Conservation (phyloP, 148 eudicot genomes). For the Silene conica region DNA sequence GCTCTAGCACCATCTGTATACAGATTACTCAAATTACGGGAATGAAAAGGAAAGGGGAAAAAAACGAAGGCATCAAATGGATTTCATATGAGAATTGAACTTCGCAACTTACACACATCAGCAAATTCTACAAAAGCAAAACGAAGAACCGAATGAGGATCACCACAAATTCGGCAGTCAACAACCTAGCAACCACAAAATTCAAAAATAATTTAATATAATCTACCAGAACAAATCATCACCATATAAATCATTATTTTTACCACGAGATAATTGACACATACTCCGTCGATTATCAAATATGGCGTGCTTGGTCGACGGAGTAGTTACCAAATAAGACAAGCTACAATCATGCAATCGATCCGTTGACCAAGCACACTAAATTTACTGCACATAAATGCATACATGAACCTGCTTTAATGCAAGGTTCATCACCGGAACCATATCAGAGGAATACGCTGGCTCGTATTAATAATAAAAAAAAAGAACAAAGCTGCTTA, state of each 20-base stretch:
- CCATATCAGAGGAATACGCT: background rate
- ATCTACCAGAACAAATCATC: background rate
- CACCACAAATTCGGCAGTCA: conserved; percentile 94
- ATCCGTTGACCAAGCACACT: background rate
- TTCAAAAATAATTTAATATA: background rate
- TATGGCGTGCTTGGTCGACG: no score
- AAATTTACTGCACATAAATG: background rate
- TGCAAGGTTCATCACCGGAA: background rate
- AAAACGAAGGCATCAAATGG: background rate
- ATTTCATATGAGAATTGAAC: background rate
- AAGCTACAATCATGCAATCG: background rate
- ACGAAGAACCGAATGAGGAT: conserved; percentile 94
- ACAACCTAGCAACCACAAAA: conserved; percentile 51
- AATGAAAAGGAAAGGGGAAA: background rate
- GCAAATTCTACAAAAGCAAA: conserved; percentile 96
- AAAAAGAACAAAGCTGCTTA: no score
- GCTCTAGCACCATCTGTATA: conserved; percentile 75
- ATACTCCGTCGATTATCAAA: no score
- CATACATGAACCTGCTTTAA: background rate
- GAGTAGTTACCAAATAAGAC: conserved; percentile 7
- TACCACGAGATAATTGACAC: background rate
- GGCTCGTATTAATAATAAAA: no score
- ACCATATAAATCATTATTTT: background rate
- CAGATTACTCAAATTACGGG: conserved; percentile 18
- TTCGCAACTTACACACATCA: conserved; percentile 63